Conservation (phyloP, 306 rosid species). For the Ormosia emarginata region DNA sequence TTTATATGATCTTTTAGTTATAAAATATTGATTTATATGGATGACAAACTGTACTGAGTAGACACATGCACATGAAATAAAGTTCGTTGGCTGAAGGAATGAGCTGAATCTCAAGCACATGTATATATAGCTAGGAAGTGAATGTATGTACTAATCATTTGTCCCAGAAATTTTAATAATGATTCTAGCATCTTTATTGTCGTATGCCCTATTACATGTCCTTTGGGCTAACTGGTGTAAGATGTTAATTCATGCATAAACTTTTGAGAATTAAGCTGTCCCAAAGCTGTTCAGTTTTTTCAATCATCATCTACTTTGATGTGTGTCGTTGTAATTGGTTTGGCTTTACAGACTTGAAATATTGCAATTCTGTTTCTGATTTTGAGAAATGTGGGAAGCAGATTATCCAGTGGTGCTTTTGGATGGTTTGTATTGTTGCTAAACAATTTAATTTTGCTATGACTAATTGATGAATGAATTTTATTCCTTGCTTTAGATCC, state of each 20-base stretch:
- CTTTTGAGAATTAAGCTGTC: background rate
- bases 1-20: background rate
- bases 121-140: background rate
- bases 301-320: background rate
- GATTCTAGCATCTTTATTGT: conserved; percentile 3
- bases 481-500: background rate
- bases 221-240: background rate
- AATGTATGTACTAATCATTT: background rate
- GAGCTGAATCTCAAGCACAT: background rate
- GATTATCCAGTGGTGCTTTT: background rate
- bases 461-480: background rate
- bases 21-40: conserved; percentile 6
- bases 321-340: background rate
- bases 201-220: background rate
- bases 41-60: background rate
- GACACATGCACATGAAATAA: background rate
- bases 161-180: background rate
- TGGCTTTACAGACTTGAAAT: background rate
- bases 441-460: background rate
- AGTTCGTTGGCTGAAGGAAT: background rate
- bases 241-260: background rate
- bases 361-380: background rate
- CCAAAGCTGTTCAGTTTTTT: background rate
- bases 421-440: conserved; percentile 2
- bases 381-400: background rate